Conservation (phyloP, 305 asterid species). For the Ajuga reptans region DNA sequence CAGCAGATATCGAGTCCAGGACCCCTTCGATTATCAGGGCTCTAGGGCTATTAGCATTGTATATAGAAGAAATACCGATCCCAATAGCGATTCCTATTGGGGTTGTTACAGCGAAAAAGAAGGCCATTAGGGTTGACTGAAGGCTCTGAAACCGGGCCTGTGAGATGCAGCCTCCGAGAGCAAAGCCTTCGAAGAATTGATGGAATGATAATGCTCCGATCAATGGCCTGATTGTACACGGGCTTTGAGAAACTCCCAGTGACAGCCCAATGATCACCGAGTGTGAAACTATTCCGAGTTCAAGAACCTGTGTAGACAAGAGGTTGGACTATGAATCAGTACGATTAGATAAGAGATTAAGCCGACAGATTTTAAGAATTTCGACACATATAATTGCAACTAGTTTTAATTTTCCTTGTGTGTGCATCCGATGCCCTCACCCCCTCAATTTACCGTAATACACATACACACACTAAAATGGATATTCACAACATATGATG, state of each 20-base stretch:
- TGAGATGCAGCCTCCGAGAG: constrained; percentile 91
- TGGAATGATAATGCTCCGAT: constrained; percentile 83
- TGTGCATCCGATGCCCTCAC: too few relatives aligned
- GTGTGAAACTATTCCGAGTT: constrained; percentile 89
- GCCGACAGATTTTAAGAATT: too few relatives aligned
- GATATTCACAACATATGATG: too few relatives aligned
- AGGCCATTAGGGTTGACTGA: constrained; percentile 66
- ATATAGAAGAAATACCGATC: constrained; percentile 48
- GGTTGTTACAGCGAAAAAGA: constrained; percentile 76
- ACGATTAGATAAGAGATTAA: too few relatives aligned
- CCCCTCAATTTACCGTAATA: too few relatives aligned
- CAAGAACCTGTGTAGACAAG: constrained; percentile 51
- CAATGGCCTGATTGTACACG: constrained; percentile 74
- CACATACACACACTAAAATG: too few relatives aligned
- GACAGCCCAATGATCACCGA: constrained; percentile 81
- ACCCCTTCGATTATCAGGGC: constrained; percentile 68
- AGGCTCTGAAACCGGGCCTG: constrained; percentile 58
- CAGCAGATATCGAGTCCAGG: constrained; percentile 72
- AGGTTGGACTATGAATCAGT: not conserved
- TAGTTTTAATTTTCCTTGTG: too few relatives aligned
- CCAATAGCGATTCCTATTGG: constrained; percentile 73
- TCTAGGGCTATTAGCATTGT: constrained; percentile 63
- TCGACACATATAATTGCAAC: too few relatives aligned
- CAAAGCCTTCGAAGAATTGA: constrained; percentile 90
- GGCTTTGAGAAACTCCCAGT: constrained; percentile 82